phyloP scores from a whole-genome alignment of 768 basidiomycete species.

The Tulasnella sp. region DNA sequence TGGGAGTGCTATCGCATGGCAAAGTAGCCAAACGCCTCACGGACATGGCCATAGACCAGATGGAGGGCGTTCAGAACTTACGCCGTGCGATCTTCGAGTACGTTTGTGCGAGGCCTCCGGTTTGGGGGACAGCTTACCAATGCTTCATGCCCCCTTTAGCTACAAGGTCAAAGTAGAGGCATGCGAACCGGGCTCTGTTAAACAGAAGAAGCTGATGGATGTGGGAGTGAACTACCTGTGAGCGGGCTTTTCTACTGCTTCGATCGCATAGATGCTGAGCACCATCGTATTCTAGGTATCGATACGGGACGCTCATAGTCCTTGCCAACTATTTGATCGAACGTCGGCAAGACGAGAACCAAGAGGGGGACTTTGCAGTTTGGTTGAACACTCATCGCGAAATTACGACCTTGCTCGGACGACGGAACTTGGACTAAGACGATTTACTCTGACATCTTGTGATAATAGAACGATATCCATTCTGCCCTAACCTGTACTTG shows the following conservation, averaged over 20 bases:
- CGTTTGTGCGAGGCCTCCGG: constrained; percentile 29
- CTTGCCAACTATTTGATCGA: constrained; percentile 94
- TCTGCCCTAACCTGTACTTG: not conserved
- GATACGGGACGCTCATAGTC: constrained; percentile 82
- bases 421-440: constrained; percentile 12
- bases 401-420: constrained; percentile 36
- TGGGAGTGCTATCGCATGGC: constrained; percentile 83
- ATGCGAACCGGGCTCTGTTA: constrained; percentile 65
- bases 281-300: constrained; percentile 21
- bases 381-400: constrained; percentile 83
- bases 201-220: constrained; percentile 64
- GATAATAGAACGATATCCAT: not conserved
- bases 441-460: not conserved
- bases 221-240: constrained; percentile 86
- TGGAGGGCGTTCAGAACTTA: constrained; percentile 92
- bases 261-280: not conserved
- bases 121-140: not conserved
- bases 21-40: constrained; percentile 87
- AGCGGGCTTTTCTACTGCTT: constrained; percentile 30
- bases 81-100: constrained; percentile 93
- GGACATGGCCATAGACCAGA: constrained; percentile 80
- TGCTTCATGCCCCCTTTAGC: constrained; percentile 36
- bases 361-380: constrained; percentile 51
- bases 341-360: constrained; percentile 26
- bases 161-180: constrained; percentile 88